Base-by-base conservation (phyloP, 176 grass and related monocot species). In the Oryza meyeriana region DNA sequence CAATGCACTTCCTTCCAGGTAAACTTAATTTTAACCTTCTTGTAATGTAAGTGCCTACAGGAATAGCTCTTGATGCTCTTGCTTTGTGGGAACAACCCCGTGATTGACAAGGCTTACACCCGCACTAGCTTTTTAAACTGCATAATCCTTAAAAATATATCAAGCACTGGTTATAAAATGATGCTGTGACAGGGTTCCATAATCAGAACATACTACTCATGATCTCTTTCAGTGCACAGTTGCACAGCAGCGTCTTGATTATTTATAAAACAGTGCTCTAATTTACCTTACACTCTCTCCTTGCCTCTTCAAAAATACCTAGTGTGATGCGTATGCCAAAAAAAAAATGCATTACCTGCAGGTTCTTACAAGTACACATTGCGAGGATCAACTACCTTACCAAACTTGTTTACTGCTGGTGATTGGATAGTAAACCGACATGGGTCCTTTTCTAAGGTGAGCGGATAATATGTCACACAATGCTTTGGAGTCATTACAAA, bases 401-500 rank as follows among this genome's bases (percentile, higher is more conserved):
- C 89, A 72, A 97, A 97, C 86, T 90, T 97, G 39, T 97, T 97
- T 84, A 77, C 92, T 79, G 85, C 89, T 35, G 89, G 91, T 72
- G 91, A 97, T 78, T 97, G 94, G 94, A 97, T 97, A 76, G 77
- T 97, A 68, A 97, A 84, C 34, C 85, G 89, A 64, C 94, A 97
- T 69, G 94, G 91, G 20, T 97, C 91, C 68, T 97, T 90, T 86
- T 94, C 94, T 64, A 92, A 97, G 83, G 94, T 94, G 22, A 80
- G 66, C 17, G 10, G 57, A 69, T 57, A 64, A 76, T 73, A 39
- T 78, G 55, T 42, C 61, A 73, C 6, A 75, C 44, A 71, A 58
- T 32, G 24, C 24, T 86, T 58, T 40, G 16, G 27, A 61, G 31
- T 83, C 76, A 73, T 31, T 52, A 13, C 28, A 25, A 78, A 78